Evolutionary conservation across 495 filamentous ascomycete species (phyloP).

Genomic region (Tuber brumale): DNA sequence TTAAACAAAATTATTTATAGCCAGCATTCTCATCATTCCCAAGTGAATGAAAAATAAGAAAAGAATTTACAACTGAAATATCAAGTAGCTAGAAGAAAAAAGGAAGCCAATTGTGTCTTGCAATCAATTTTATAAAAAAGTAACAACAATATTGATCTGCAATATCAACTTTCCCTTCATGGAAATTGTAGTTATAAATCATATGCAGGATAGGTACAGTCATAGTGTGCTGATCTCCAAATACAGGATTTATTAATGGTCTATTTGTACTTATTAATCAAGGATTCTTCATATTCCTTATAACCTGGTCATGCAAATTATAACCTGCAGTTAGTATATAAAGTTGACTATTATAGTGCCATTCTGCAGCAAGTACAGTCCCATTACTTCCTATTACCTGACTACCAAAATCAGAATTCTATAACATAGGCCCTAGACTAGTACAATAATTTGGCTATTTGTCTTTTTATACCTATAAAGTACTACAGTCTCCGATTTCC

Average conservation of each 20-base stretch:
- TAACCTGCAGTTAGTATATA: conserved; percentile 18
- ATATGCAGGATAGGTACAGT: neutral
- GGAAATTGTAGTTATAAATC: conserved; percentile 32
- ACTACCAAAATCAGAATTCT: neutral
- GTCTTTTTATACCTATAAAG: neutral
- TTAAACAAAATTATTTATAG: no score
- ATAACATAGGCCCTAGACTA: neutral
- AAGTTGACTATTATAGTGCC: conserved; percentile 12
- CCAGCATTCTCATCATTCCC: no score
- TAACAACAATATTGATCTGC: conserved; percentile 16
- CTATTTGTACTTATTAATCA: neutral
- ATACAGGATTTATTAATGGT: neutral
- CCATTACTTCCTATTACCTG: conserved; percentile 1
- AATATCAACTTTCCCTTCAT: conserved; percentile 27
- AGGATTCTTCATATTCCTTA: neutral
- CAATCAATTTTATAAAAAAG: conserved; percentile 25
- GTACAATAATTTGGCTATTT: conserved; percentile 9
- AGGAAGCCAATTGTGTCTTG: no score
- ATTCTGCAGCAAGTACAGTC: neutral
- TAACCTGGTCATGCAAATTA: neutral
- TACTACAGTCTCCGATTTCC: conserved; percentile 8
- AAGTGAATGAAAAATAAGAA: no score
- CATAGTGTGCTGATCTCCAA: neutral
- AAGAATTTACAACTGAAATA: no score
- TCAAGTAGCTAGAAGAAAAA: no score